A percentile compares a stretch with the other conserved stretches of the same genome.
These are phyloP conservation scores for Diospyros kaki DNA, from an alignment of 148 eudicot species.

Conservation along the genomic window DNA sequence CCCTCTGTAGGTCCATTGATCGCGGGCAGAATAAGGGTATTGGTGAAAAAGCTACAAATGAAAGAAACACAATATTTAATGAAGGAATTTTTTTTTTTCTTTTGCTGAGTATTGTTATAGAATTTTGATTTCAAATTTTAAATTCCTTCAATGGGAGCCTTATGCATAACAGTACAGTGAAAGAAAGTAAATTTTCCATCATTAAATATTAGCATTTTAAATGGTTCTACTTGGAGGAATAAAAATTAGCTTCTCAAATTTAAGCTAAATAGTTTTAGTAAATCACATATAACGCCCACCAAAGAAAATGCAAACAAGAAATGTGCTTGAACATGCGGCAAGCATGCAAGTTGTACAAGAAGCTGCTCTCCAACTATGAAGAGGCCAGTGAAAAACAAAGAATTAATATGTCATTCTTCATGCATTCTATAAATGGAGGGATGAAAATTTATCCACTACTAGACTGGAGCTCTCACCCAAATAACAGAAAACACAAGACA, in stretches of 20 bases:
- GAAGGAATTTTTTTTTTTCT: too few species aligned
- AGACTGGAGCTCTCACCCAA: too few species aligned
- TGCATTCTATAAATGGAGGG: not conserved
- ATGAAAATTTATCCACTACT: too few species aligned
- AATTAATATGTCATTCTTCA: not conserved
- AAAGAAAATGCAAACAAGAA: slow-evolving; percentile 1
- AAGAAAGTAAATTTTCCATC: not conserved
- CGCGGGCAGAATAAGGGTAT: slow-evolving; percentile 88
- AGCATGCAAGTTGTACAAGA: not conserved
- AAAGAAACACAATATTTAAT: not conserved
- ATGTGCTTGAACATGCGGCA: not conserved
- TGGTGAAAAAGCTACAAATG: slow-evolving; percentile 81
- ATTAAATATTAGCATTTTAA: not conserved
- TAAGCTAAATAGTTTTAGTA: not conserved
- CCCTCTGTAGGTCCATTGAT: slow-evolving; percentile 98
- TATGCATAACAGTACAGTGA: too few species aligned
- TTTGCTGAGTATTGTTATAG: too few species aligned
- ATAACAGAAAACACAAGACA: too few species aligned
- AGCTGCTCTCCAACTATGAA: not conserved
- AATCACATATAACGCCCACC: not conserved
- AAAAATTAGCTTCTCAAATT: not conserved
- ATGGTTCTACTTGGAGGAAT: slow-evolving; percentile 2
- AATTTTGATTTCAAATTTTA: not conserved
- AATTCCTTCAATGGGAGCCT: not conserved
- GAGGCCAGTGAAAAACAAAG: slow-evolving; percentile 1